Evolutionary conservation across 495 filamentous ascomycete genomes (phyloP), one percentile per base, ranked within the genome.

Genomic region (Aspergillus sclerotioniger): DNA sequence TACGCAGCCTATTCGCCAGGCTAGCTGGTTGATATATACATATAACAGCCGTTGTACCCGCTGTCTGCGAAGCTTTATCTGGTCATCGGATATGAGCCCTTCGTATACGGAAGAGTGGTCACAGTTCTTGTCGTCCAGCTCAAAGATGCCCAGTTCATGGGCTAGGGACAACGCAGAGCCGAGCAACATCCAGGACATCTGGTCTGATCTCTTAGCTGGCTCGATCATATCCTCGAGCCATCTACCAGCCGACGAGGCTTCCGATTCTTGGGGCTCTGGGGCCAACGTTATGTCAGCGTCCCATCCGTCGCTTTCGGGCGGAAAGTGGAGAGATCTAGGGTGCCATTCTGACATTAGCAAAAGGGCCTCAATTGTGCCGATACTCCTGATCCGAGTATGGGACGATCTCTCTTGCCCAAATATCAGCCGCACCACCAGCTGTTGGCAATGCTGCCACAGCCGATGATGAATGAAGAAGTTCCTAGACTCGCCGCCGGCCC

Each of bases 101-200:
- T 74, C 65, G 35, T 62, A 63, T 3, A 58, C 56, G 8, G 56
- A 52, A 4, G 59, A 39, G 39, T 60, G 59, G 46, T 25, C 39
- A n/a, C 47, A 56, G 16, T 64, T 63, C 28, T 66, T 59, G 20
- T 71, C 69, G 49, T 77, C 71, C 0, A 73, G 69, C 49, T 82
- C 79, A 50, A 80, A 82, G 8, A 82, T 70, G 1, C 78, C 78
- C 17, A 82, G 62, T 53, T 81, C 80, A 51, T 82, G 77, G 0
- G 77, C 72, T 16, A 82, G 71, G n/a, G 78, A 79, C 10, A 81
- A 60, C 0, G 75, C 80, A 59, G 73, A 80, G 0, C 80, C 80
- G 15, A 82, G 71, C 7, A 79, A 59, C 77, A 82, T 82, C 80
- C 80, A 83, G 0, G 79, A 81, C 80, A 83, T 82, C n/a, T 79